These are phyloP conservation scores for Pseudogymnoascus sp. DNA, from an alignment of 2,329 filamentous ascomycete species.

Conservation along the genomic window DNA sequence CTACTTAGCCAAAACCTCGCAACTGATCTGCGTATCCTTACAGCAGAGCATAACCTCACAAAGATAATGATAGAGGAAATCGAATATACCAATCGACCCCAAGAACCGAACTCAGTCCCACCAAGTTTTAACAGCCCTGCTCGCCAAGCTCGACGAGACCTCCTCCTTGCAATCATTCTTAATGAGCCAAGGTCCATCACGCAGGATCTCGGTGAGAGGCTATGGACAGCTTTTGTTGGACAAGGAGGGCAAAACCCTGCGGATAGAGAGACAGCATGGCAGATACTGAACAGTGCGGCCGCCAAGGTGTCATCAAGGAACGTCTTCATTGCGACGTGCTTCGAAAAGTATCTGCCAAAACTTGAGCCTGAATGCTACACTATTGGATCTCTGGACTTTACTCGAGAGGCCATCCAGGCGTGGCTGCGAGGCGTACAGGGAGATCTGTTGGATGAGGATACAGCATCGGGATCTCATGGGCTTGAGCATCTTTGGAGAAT, in stretches of 20 bases:
- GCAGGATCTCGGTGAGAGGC: conserved; percentile 48
- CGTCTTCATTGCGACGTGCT: conserved; percentile 46
- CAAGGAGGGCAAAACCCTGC: conserved; percentile 48
- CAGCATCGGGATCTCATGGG: conserved; percentile 43
- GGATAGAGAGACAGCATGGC: conserved; percentile 63
- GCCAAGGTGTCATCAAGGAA: conserved; percentile 40
- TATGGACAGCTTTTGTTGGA: conserved; percentile 71
- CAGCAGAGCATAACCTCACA: conserved; percentile 53
- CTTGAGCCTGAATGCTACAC: conserved; percentile 53
- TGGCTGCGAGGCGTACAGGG: conserved; percentile 38
- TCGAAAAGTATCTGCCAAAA: conserved; percentile 47
- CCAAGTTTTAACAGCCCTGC: conserved; percentile 29
- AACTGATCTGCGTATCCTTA: conserved; percentile 49
- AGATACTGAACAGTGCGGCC: conserved; percentile 46
- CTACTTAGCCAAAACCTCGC: conserved; percentile 39
- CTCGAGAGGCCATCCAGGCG: conserved; percentile 43
- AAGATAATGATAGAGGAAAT: conserved; percentile 57
- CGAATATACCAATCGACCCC: conserved; percentile 33
- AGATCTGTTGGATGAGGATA: conserved; percentile 43
- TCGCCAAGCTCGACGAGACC: conserved; percentile 48
- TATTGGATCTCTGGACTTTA: conserved; percentile 53
- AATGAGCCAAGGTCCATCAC: conserved; percentile 56
- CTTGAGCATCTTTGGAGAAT: conserved; percentile 77
- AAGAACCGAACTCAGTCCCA: conserved; percentile 22
- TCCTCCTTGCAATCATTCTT: conserved; percentile 50